phyloP scores from a whole-genome alignment of 441 rosid species.

The Syzygium syzygioides region DNA sequence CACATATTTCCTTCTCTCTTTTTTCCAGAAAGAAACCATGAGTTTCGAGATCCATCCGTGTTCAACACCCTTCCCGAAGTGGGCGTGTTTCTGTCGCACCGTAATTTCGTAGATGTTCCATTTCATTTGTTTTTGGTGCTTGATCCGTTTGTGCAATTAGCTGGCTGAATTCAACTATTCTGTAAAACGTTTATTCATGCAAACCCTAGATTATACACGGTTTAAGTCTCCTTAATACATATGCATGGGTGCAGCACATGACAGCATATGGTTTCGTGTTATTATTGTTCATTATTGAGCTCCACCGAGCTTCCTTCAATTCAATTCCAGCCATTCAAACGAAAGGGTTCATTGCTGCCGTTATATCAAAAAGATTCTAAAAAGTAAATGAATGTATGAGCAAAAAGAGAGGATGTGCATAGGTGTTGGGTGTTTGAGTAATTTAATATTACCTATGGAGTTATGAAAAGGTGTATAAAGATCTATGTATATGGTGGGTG shows the following conservation, averaged over 20 bases:
- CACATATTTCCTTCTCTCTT: background rate
- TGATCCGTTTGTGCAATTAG: background rate
- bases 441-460: background rate
- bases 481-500: background rate
- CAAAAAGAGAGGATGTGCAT: background rate
- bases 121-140: background rate
- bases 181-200: background rate
- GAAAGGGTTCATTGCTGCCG: background rate
- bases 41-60: background rate
- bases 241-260: background rate
- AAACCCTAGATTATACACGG: background rate
- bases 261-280: background rate
- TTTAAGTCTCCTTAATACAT: background rate
- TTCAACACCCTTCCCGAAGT: background rate
- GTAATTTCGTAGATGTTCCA: background rate
- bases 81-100: background rate
- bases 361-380: background rate
- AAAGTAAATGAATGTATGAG: background rate
- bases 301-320: background rate
- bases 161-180: background rate
- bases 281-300: background rate
- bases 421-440: background rate
- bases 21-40: background rate
- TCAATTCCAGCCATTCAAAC: background rate
- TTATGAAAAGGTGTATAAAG: background rate